Evolutionary conservation across 768 basidiomycete species (phyloP).

Genomic region (Rhodotorula babjevae): DNA sequence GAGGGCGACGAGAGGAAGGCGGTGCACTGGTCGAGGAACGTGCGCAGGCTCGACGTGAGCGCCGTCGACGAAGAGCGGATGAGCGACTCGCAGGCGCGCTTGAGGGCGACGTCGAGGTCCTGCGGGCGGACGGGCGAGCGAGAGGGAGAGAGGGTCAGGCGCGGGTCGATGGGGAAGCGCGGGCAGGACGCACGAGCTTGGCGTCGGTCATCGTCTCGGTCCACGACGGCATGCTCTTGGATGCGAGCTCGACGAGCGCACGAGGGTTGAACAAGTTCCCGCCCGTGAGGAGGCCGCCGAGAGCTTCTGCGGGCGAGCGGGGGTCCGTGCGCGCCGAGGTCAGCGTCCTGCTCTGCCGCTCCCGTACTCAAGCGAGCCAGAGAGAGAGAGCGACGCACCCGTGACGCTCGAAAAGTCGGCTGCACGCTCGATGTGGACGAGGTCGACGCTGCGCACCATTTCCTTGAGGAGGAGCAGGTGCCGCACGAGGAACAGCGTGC

Average conservation of each 20-base stretch:
- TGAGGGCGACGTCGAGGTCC: conserved; percentile 82
- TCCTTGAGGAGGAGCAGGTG: conserved; percentile 90
- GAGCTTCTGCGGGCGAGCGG: conserved; percentile 27
- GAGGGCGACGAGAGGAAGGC: conserved; percentile 45
- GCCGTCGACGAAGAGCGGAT: conserved; percentile 61
- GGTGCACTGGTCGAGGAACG: conserved; percentile 59
- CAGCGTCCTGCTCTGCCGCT: too few species aligned
- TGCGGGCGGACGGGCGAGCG: conserved; percentile 44
- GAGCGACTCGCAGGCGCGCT: conserved; percentile 75
- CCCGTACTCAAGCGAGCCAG: too few species aligned
- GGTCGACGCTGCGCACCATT: conserved; percentile 68
- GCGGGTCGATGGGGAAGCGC: background rate
- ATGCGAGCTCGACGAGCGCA: conserved; percentile 21
- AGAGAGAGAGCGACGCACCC: conserved; percentile 2
- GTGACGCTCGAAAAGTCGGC: conserved; percentile 43
- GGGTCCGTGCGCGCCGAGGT: too few species aligned
- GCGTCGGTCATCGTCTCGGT: conserved; percentile 66
- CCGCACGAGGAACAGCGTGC: conserved; percentile 77
- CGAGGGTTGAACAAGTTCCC: conserved; percentile 35
- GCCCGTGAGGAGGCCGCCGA: conserved; percentile 25
- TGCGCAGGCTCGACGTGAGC: conserved; percentile 59
- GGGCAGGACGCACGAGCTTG: conserved; percentile 56
- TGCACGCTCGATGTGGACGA: conserved; percentile 55
- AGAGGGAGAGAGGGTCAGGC: background rate
- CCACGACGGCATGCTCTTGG: conserved; percentile 35